phyloP scores from a whole-genome alignment of 495 filamentous ascomycete species.

The Neurospora africana region DNA sequence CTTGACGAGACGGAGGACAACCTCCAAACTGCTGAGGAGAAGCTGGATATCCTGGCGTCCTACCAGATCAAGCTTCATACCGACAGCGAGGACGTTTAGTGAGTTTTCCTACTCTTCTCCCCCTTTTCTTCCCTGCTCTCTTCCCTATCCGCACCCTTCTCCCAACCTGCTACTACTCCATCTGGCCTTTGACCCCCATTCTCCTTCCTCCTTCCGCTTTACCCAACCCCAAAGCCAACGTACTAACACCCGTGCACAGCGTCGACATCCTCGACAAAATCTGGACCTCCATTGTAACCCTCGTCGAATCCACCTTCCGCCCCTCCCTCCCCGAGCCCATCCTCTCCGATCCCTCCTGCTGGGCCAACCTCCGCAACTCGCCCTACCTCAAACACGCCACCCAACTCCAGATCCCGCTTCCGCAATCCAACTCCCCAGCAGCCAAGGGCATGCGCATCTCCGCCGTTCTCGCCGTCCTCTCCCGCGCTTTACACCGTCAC shows the following conservation, averaged over 20 bases:
- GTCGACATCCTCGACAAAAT: slow-evolving; percentile 28
- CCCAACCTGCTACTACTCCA: too few species aligned
- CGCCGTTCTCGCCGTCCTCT: slow-evolving; percentile 26
- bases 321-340: slow-evolving; percentile 24
- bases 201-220: not conserved
- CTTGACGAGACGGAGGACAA: slow-evolving; percentile 19
- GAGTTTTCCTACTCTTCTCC: not conserved
- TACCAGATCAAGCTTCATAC: slow-evolving; percentile 18
- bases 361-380: slow-evolving; percentile 27
- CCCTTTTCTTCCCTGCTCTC: not conserved
- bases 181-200: not conserved
- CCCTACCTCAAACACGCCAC: slow-evolving; percentile 29
- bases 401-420: slow-evolving; percentile 22
- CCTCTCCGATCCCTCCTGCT: slow-evolving; percentile 25
- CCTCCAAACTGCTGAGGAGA: slow-evolving; percentile 11
- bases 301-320: slow-evolving; percentile 26
- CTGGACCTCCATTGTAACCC: slow-evolving; percentile 27
- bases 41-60: slow-evolving; percentile 19
- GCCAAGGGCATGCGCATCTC: slow-evolving; percentile 31
- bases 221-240: not conserved
- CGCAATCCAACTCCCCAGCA: slow-evolving; percentile 25
- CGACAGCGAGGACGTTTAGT: slow-evolving; percentile 25
- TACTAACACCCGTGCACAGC: slow-evolving; percentile 4
- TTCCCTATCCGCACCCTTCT: too few species aligned
- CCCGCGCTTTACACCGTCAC: slow-evolving; percentile 24